Evolutionary conservation across 306 rosid species (phyloP).

Genomic region (Quercus parvula): DNA sequence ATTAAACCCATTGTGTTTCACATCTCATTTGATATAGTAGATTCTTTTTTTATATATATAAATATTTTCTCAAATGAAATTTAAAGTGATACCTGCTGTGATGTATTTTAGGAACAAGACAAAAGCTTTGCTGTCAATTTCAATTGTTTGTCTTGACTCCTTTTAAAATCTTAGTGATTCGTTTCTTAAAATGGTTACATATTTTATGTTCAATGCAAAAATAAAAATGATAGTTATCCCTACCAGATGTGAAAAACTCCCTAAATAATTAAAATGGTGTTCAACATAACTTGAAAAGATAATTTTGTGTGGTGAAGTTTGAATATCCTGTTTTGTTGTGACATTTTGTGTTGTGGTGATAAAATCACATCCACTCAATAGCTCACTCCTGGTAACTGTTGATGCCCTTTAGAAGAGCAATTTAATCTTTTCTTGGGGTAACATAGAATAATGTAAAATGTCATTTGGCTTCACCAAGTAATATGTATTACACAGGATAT

Average conservation of each 20-base stretch:
- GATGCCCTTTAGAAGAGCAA: not conserved
- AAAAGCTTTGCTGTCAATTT: no score
- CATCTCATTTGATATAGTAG: conserved; percentile 1
- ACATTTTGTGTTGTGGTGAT: not conserved
- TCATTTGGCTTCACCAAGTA: not conserved
- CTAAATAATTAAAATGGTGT: not conserved
- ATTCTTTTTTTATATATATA: no score
- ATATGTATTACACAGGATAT: not conserved
- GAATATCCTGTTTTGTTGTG: not conserved
- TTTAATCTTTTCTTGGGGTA: not conserved
- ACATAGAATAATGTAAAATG: not conserved
- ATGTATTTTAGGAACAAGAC: no score
- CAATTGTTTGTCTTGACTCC: not conserved
- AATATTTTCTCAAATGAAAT: no score
- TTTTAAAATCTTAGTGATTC: not conserved
- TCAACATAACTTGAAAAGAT: not conserved
- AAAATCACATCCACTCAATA: not conserved
- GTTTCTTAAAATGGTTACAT: not conserved
- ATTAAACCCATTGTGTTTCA: conserved; percentile 1
- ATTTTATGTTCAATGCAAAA: conserved; percentile 2
- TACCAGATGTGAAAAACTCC: not conserved
- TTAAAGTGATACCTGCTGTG: no score
- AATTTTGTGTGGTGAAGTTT: not conserved
- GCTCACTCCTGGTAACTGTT: not conserved
- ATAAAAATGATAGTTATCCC: not conserved